These are phyloP conservation scores for Kwoniella europaea DNA, from an alignment of 768 basidiomycete genomes.

Conservation along the genomic window DNA sequence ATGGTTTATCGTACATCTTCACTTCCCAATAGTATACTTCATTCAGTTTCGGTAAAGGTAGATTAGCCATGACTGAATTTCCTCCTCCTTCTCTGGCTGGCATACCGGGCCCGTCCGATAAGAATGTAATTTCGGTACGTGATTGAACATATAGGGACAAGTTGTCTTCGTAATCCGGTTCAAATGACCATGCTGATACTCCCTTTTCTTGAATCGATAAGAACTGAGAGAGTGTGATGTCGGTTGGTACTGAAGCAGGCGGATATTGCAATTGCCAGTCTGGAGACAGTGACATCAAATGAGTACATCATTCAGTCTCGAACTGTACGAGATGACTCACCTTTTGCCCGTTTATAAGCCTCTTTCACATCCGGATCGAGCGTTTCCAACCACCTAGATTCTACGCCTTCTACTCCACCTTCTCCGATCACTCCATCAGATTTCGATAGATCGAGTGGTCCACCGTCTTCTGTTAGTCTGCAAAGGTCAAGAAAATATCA, in stretches of 20 bases:
- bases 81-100: conserved; percentile 86
- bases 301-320: neutral
- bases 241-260: conserved; percentile 94
- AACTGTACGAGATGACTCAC: conserved; percentile 60
- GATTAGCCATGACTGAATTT: conserved; percentile 93
- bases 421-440: conserved; percentile 85
- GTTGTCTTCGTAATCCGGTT: conserved; percentile 95
- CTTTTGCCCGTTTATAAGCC: conserved; percentile 83
- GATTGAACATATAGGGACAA: conserved; percentile 90
- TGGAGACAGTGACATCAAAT: conserved; percentile 22
- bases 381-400: conserved; percentile 89
- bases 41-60: conserved; percentile 95
- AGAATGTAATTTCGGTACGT: conserved; percentile 96
- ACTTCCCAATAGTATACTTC: conserved; percentile 99
- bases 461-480: conserved; percentile 76
- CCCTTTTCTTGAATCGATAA: conserved; percentile 99
- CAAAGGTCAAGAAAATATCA: conserved; percentile 67
- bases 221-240: conserved; percentile 98
- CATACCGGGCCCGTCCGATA: conserved; percentile 63
- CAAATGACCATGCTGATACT: conserved; percentile 98
- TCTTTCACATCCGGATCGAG: conserved; percentile 70
- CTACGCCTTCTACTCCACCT: conserved; percentile 89
- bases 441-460: conserved; percentile 89
- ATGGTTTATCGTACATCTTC: conserved; percentile 97
- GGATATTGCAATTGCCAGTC: conserved; percentile 73